phyloP scores from a whole-genome alignment of 768 basidiomycete species.

The Leccinum subtestaceum region DNA sequence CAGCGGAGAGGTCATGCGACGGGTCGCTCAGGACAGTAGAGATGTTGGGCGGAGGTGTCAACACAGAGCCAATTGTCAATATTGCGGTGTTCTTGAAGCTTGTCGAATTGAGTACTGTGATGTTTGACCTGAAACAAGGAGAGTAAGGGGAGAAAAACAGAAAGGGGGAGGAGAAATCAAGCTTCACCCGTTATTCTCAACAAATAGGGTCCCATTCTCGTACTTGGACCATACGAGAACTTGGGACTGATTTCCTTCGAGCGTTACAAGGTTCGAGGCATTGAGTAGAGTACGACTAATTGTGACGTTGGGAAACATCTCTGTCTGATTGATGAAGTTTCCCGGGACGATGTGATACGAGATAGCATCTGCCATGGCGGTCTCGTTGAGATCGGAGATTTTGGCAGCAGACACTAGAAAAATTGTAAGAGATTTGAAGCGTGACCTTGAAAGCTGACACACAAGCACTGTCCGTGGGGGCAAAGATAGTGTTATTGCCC shows the following conservation, averaged over 20 bases:
- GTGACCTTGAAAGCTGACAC: constrained; percentile 15
- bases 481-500: constrained; percentile 53
- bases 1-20: constrained; percentile 40
- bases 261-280: constrained; percentile 42
- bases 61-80: constrained; percentile 47
- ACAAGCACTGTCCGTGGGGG: constrained; percentile 57
- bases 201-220: constrained; percentile 38
- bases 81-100: constrained; percentile 41
- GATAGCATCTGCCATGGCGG: constrained; percentile 44
- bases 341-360: constrained; percentile 59
- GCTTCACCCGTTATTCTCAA: constrained; percentile 50
- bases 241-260: constrained; percentile 59
- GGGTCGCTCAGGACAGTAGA: constrained; percentile 36
- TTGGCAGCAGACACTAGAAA: constrained; percentile 6
- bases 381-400: constrained; percentile 27
- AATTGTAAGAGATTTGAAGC: constrained; percentile 4
- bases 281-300: constrained; percentile 64
- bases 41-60: constrained; percentile 52
- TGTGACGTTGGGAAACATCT: constrained; percentile 53
- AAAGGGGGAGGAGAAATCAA: neutral
- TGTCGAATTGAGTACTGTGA: constrained; percentile 39
- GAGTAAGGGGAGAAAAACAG: neutral
- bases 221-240: constrained; percentile 48
- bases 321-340: constrained; percentile 43
- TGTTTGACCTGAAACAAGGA: constrained; percentile 25